Percentiles rank a stretch among this genome's conserved stretches.
Conservation (phyloP, 768 basidiomycete species). For the Mycena amicta region DNA sequence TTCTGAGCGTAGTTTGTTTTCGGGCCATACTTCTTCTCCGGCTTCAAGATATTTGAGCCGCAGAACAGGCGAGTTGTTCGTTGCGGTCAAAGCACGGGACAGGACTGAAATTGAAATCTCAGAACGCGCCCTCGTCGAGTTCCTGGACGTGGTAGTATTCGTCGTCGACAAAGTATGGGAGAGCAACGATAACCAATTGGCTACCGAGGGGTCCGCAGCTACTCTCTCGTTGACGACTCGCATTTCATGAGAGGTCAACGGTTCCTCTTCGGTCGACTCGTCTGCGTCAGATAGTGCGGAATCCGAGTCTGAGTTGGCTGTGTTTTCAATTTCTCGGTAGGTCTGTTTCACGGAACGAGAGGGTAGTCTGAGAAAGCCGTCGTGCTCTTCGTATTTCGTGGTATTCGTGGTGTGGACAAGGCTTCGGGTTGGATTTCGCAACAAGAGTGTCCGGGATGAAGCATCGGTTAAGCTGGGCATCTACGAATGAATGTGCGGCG, state of each 20-base stretch:
- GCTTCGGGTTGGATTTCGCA: slow-evolving; percentile 52
- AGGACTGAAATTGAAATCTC: slow-evolving; percentile 74
- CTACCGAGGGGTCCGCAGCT: slow-evolving; percentile 50
- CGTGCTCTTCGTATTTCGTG: slow-evolving; percentile 60
- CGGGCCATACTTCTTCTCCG: slow-evolving; percentile 73
- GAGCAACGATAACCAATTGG: slow-evolving; percentile 66
- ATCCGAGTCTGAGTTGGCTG: slow-evolving; percentile 34
- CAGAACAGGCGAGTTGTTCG: slow-evolving; percentile 50
- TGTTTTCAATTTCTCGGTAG: slow-evolving; percentile 53
- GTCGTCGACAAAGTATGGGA: slow-evolving; percentile 58
- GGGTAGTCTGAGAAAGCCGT: slow-evolving; percentile 66
- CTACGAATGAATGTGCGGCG: slow-evolving; percentile 29
- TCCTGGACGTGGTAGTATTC: slow-evolving; percentile 66
- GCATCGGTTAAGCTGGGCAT: slow-evolving; percentile 61
- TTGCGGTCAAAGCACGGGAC: slow-evolving; percentile 61
- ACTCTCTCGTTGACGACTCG: slow-evolving; percentile 61
- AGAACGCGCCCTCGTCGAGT: slow-evolving; percentile 64
- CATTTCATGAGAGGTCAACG: slow-evolving; percentile 60
- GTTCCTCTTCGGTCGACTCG: slow-evolving; percentile 32
- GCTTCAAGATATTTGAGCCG: slow-evolving; percentile 68
- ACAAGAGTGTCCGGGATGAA: slow-evolving; percentile 53
- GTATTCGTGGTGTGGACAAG: slow-evolving; percentile 41
- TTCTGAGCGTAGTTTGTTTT: slow-evolving; percentile 54
- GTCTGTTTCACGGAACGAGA: slow-evolving; percentile 44
- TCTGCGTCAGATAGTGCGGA: slow-evolving; percentile 34